A percentile compares a stretch with the other conserved stretches of the same genome.
Conservation (phyloP, 441 rosid genomes). For the Isatis lusitanica region DNA sequence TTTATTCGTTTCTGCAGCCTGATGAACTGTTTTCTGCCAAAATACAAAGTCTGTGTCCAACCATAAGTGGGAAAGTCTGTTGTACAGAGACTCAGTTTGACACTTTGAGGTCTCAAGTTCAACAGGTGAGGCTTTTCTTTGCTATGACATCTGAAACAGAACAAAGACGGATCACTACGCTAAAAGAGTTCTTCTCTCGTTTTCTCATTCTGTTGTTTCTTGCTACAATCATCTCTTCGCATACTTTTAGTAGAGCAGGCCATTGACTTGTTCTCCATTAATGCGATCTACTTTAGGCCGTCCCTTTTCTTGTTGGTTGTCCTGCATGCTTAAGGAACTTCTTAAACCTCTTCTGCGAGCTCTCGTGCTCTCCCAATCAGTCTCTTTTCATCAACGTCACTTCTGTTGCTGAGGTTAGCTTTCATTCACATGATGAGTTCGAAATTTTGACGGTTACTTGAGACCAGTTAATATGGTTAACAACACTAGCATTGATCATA, state of each 20-base stretch:
- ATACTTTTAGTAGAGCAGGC: background rate
- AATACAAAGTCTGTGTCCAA: conserved; percentile 77
- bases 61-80: conserved; percentile 67
- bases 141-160: background rate
- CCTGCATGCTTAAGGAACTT: conserved; percentile 83
- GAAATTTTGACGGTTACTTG: background rate
- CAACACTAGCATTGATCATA: conserved; percentile 11
- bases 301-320: conserved; percentile 78
- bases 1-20: conserved; percentile 48
- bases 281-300: conserved; percentile 49
- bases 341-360: conserved; percentile 72
- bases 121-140: conserved; percentile 51
- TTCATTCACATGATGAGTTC: conserved; percentile 5
- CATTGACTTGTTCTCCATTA: conserved; percentile 3
- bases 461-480: conserved; percentile 5
- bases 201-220: conserved; percentile 1
- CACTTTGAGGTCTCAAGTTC: conserved; percentile 73
- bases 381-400: conserved; percentile 72
- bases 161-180: conserved; percentile 7
- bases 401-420: conserved; percentile 59
- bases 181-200: background rate
- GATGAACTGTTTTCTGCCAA: conserved; percentile 68
- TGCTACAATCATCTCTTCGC: conserved; percentile 7
- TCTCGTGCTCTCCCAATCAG: conserved; percentile 75
- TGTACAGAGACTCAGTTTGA: conserved; percentile 73